These are phyloP conservation scores for Neurospora tetrasperma DNA, from an alignment of 495 filamentous ascomycete genomes.

Conservation along the genomic window DNA sequence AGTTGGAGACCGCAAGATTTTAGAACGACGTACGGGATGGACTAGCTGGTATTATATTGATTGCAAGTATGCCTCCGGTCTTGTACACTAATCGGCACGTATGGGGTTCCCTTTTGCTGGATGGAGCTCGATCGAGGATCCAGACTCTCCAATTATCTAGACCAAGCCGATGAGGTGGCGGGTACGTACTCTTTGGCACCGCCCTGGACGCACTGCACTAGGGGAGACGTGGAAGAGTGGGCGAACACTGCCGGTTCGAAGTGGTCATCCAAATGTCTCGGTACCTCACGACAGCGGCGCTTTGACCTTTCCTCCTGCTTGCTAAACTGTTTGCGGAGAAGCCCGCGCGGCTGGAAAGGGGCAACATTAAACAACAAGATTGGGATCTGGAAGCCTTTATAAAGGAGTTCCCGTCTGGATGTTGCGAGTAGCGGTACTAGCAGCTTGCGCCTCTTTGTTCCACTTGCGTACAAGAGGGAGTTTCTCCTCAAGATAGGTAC, in stretches of 20 bases:
- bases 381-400: not conserved
- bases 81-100: not conserved
- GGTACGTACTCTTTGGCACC: not conserved
- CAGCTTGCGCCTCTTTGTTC: not conserved
- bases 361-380: not conserved
- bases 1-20: conserved; percentile 4
- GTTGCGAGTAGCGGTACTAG: not conserved
- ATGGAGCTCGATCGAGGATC: not conserved
- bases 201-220: too few relatives aligned
- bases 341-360: not conserved
- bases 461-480: not conserved
- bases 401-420: not conserved
- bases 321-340: not conserved
- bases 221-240: not conserved
- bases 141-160: not conserved
- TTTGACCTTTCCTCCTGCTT: not conserved
- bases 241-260: not conserved
- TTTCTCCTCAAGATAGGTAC: not conserved
- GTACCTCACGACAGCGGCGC: not conserved
- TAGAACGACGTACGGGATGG: not conserved
- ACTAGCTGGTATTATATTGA: not conserved
- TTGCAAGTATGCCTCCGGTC: not conserved
- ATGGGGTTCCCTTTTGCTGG: not conserved
- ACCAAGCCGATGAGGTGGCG: not conserved
- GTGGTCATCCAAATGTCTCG: not conserved